Conservation (phyloP, 2,329 filamentous ascomycete genomes). For the Pestalotiopsis sp. region DNA sequence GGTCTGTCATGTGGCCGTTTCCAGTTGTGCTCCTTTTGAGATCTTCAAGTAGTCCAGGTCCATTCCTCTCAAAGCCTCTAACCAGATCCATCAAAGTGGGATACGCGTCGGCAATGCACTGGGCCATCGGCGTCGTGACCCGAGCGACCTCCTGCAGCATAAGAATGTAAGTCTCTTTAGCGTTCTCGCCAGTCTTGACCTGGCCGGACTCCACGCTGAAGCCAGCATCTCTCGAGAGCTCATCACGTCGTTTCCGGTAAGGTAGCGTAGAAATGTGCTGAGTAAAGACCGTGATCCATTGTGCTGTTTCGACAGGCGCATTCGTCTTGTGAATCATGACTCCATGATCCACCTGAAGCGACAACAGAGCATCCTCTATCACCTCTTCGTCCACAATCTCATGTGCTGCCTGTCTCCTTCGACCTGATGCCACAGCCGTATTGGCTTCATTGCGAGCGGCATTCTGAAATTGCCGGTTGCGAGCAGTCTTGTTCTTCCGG, state of each 20-base stretch:
- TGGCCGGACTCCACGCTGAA: conserved; percentile 84
- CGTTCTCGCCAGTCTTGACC: conserved; percentile 69
- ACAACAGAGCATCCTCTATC: conserved; percentile 72
- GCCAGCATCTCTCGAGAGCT: conserved; percentile 53
- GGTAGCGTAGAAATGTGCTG: conserved; percentile 79
- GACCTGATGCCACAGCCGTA: conserved; percentile 25
- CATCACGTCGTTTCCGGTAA: conserved; percentile 62
- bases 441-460: conserved; percentile 55
- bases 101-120: conserved; percentile 68
- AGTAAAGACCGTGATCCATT: conserved; percentile 75
- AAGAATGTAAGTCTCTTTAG: conserved; percentile 68
- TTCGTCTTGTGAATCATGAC: conserved; percentile 72
- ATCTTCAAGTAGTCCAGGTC: conserved; percentile 64
- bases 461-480: conserved; percentile 69
- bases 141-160: conserved; percentile 78
- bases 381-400: conserved; percentile 67
- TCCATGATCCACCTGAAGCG: conserved; percentile 68
- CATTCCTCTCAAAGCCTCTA: conserved; percentile 57
- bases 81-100: conserved; percentile 60
- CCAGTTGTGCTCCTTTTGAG: conserved; percentile 60
- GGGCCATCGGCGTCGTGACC: conserved; percentile 72
- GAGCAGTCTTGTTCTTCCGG: conserved; percentile 67
- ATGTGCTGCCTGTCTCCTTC: conserved; percentile 43
- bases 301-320: conserved; percentile 63
- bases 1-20: conserved; percentile 58